Conservation (phyloP, 176 grass and related monocot genomes). For the Hsuehochloa calcarea region DNA sequence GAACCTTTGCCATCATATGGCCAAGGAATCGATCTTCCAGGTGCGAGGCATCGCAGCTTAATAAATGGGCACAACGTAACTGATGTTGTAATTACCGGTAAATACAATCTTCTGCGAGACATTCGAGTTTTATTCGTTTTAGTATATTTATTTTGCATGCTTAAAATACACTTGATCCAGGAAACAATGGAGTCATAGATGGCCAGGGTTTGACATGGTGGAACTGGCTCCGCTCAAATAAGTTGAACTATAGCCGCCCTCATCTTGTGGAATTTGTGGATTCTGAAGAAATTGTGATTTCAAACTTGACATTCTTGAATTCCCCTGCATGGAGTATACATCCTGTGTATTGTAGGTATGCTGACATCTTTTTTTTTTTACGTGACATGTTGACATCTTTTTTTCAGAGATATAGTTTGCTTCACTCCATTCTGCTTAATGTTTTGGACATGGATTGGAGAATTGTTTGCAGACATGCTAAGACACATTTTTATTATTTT, state of each 20-base stretch:
- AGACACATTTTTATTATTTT: constrained; percentile 1
- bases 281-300: constrained; percentile 67
- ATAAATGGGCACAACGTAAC: constrained; percentile 76
- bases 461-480: neutral
- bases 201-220: constrained; percentile 89
- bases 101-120: neutral
- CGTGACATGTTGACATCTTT: neutral
- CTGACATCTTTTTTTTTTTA: neutral
- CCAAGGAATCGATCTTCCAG: constrained; percentile 76
- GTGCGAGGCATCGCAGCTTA: constrained; percentile 66
- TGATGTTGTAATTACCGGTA: constrained; percentile 85
- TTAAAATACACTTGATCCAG: constrained; percentile 37
- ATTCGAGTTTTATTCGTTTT: neutral
- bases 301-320: constrained; percentile 71
- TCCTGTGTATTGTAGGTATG: constrained; percentile 75
- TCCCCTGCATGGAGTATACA: constrained; percentile 88
- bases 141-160: neutral
- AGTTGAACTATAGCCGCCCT: constrained; percentile 79
- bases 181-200: constrained; percentile 63
- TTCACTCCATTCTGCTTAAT: constrained; percentile 9
- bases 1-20: constrained; percentile 85
- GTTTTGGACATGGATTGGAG: neutral
- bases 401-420: neutral
- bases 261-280: constrained; percentile 86
- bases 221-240: constrained; percentile 65